Conservation (phyloP, 495 filamentous ascomycete species). For the Annulohypoxylon nitens region DNA sequence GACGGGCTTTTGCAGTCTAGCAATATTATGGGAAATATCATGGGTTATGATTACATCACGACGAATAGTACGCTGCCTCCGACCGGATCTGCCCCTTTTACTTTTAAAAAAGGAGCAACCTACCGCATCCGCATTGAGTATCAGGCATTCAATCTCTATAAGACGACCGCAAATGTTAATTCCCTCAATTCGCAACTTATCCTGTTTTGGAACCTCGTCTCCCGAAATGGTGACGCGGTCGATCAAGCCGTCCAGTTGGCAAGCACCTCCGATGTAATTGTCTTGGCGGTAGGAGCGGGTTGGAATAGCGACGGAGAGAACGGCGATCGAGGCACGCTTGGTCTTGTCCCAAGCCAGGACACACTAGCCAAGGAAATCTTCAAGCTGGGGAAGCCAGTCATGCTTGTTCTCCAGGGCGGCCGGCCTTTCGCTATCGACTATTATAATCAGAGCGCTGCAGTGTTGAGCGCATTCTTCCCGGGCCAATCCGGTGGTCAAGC, state of each 20-base stretch:
- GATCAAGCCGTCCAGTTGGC: constrained; percentile 55
- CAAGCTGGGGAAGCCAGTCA: constrained; percentile 55
- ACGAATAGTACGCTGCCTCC: constrained; percentile 52
- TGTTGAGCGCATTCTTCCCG: constrained; percentile 57
- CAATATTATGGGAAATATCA: constrained; percentile 51
- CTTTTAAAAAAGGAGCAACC: constrained; percentile 49
- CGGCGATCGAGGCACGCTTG: constrained; percentile 58
- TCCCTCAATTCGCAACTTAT: constrained; percentile 60
- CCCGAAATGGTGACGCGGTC: constrained; percentile 50
- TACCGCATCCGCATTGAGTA: constrained; percentile 60
- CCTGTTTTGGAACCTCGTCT: constrained; percentile 63
- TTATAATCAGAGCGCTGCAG: constrained; percentile 54
- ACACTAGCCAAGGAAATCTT: constrained; percentile 55
- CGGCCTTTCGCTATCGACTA: constrained; percentile 59
- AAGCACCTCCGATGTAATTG: constrained; percentile 53
- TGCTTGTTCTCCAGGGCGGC: constrained; percentile 60
- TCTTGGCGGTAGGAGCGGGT: constrained; percentile 59
- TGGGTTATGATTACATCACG: constrained; percentile 49
- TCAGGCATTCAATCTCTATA: constrained; percentile 60
- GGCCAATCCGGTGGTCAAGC: constrained; percentile 64
- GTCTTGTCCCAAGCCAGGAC: constrained; percentile 52
- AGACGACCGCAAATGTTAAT: constrained; percentile 56
- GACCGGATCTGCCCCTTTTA: constrained; percentile 53
- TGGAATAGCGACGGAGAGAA: constrained; percentile 62
- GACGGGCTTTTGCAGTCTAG: constrained; percentile 42